Evolutionary conservation across 202 grass and related monocot species (phyloP).

Genomic region (Brachypodium distachyon): DNA sequence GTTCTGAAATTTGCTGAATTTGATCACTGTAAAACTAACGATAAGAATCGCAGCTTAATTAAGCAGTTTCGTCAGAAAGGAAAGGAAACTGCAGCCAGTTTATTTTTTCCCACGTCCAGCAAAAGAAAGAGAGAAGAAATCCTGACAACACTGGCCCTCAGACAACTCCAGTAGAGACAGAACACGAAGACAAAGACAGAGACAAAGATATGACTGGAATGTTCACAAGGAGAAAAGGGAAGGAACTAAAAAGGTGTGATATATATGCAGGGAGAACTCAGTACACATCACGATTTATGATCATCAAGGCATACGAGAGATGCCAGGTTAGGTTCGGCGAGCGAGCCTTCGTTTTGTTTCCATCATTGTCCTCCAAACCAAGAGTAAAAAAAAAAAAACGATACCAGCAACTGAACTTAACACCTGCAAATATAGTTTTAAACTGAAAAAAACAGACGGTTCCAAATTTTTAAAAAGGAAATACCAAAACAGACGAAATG

Average conservation of each 20-base stretch:
- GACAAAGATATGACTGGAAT: neutral
- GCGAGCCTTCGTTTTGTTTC: conserved; percentile 40
- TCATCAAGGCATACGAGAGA: conserved; percentile 30
- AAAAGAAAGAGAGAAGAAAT: too few species aligned
- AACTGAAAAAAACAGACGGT: too few species aligned
- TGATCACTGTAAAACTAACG: too few species aligned
- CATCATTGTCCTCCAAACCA: conserved; percentile 29
- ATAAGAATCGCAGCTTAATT: too few species aligned
- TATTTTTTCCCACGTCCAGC: too few species aligned
- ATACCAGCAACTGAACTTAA: neutral
- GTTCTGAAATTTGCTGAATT: too few species aligned
- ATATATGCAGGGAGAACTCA: conserved; percentile 20
- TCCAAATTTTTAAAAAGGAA: too few species aligned
- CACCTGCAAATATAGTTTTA: neutral
- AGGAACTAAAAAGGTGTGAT: too few species aligned
- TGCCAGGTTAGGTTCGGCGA: conserved; percentile 41
- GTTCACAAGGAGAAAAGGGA: neutral
- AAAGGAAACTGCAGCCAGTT: too few species aligned
- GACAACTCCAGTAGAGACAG: too few species aligned
- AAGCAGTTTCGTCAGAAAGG: too few species aligned
- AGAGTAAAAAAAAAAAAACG: neutral
- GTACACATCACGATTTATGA: conserved; percentile 3
- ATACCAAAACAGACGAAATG: neutral
- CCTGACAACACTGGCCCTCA: too few species aligned
- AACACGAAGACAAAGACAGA: neutral